phyloP scores from a whole-genome alignment of 768 basidiomycete genomes.

The Saitozyma sp. region DNA sequence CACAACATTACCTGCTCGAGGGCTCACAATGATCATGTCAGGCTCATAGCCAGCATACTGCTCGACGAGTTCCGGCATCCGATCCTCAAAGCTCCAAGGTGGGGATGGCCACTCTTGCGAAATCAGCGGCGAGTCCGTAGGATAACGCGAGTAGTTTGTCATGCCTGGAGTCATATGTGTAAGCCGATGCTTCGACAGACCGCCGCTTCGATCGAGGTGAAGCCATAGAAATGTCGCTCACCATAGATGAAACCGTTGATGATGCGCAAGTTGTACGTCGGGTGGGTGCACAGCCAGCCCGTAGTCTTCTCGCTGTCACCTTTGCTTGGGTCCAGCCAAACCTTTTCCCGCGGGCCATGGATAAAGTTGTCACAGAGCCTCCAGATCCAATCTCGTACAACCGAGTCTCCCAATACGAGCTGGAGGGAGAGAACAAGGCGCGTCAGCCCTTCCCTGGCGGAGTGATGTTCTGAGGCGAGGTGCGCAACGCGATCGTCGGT shows the following conservation, averaged over 20 bases:
- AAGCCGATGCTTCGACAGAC: neutral
- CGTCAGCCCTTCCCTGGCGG: neutral
- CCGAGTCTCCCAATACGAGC: neutral
- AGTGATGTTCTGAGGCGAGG: no score
- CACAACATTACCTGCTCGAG: neutral
- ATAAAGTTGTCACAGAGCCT: neutral
- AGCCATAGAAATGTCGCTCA: neutral
- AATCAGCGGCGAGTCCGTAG: neutral
- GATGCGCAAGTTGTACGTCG: neutral
- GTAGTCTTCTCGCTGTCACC: neutral
- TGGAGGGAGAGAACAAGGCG: neutral
- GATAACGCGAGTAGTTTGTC: neutral
- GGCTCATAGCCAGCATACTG: neutral
- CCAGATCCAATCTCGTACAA: neutral
- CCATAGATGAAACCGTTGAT: constrained; percentile 1
- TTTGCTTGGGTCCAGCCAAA: neutral
- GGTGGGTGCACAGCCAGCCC: constrained; percentile 1
- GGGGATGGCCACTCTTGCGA: neutral
- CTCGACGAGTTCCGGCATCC: neutral
- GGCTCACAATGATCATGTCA: neutral
- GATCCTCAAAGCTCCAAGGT: constrained; percentile 1
- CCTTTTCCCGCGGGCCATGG: neutral
- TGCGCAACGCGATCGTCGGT: neutral
- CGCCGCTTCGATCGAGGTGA: neutral
- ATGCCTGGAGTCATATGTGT: neutral